Base-by-base conservation (phyloP, 495 filamentous ascomycete genomes). In the Aspergillus panamensis region DNA sequence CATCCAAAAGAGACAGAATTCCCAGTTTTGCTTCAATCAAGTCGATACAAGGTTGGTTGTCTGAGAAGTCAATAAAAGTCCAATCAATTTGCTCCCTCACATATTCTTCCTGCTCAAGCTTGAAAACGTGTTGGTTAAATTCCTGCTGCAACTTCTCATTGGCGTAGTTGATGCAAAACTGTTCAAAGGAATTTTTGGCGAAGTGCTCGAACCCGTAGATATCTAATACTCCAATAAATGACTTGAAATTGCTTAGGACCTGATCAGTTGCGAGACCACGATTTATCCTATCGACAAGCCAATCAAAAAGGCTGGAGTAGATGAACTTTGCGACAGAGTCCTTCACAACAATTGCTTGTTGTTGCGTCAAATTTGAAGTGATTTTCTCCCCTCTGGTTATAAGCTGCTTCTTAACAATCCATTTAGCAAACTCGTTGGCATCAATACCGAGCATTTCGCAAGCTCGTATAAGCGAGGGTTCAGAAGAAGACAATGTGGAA, bases 151-250 rank as follows among this genome's bases (percentile, higher is more conserved):
- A 77, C 72, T 99, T 99, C 74, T 99, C 94, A 73, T 99, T 99
- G 69, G 94, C 94, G 64, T 97, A 99, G 76, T 99, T 99, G 82
- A 99, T 99, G 71, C 94, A 99, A 73, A 99, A 99, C 71, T 99
- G 94, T 73, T 99, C 94, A 65, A 99, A 99, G 8, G 95, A 97
- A 78, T 99, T 99, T 77, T 96, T 97, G 50, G 95, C 93, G 66
- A 99, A 99, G 74, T 99, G 94, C 72, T 99, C 94, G 70, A 99
- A 99, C 43, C 94, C 94, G 78, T 99, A 99, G 63, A 99, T 99
- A 90, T 99, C 94, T 53, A 99, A 84, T 37, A 99, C 94, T 65
- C 94, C 94, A 63, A 99, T 99, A 75, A 99, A 99, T n/a, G 90
- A 92, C 61, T 77, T 82, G 49, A 95, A 91, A 35, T 87, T 83